phyloP scores from a whole-genome alignment of 2,329 filamentous ascomycete genomes.

The Pezizomycotina sp. region DNA sequence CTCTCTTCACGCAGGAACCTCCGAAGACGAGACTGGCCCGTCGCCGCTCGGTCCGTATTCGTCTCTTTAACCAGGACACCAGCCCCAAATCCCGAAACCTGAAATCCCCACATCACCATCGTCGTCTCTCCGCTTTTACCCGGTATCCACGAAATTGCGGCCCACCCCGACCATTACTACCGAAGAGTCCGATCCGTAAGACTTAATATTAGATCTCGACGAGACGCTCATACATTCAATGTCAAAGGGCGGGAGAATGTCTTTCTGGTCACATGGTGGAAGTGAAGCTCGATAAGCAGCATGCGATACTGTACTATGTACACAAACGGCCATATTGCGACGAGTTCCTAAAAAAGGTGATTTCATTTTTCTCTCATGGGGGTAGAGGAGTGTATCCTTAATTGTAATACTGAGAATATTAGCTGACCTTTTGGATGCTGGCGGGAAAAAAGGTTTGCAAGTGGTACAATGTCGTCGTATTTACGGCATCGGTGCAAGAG shows the following conservation, averaged over 20 bases:
- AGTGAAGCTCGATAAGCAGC: constrained; percentile 75
- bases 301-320: constrained; percentile 96
- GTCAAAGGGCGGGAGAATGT: constrained; percentile 89
- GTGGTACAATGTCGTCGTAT: constrained; percentile 95
- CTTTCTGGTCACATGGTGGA: constrained; percentile 97
- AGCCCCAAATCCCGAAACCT: constrained; percentile 64
- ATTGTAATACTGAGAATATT: neutral
- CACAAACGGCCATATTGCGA: constrained; percentile 96
- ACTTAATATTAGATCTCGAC: constrained; percentile 91
- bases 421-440: neutral
- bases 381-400: neutral
- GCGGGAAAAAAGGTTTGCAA: constrained; percentile 51
- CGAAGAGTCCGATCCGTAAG: constrained; percentile 80
- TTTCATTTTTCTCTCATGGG: constrained; percentile 17
- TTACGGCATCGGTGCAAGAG: constrained; percentile 94
- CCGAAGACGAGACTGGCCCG: constrained; percentile 40
- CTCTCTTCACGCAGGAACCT: too few relatives aligned
- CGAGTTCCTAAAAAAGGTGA: constrained; percentile 74
- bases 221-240: constrained; percentile 97
- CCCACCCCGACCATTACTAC: constrained; percentile 77
- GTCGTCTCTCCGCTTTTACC: constrained; percentile 49
- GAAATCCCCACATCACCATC: constrained; percentile 86
- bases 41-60: constrained; percentile 75
- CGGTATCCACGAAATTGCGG: constrained; percentile 82
- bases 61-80: constrained; percentile 56